Evolutionary conservation across 164 flowering plant species (phyloP).

Genomic region (Sextonia rubra): DNA sequence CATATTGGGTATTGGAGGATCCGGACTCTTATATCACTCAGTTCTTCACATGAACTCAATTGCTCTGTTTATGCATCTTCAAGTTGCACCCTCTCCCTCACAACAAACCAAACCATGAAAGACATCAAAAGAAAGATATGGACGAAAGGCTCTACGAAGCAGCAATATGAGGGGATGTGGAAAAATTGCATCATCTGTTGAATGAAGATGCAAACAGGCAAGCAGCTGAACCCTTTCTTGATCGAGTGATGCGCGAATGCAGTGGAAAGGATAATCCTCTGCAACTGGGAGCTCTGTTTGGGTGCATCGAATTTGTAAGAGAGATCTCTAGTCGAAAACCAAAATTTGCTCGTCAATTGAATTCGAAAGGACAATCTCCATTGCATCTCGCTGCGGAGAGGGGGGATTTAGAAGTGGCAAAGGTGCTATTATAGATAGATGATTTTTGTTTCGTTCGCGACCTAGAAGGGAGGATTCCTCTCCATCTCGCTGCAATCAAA

Average conservation of each 20-base stretch:
- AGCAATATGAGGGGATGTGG: background rate
- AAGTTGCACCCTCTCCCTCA: no score
- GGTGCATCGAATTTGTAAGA: conserved; percentile 31
- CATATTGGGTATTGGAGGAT: no score
- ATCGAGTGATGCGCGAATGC: background rate
- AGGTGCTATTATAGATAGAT: conserved; percentile 34
- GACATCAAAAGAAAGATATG: background rate
- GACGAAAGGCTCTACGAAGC: background rate
- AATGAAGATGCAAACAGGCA: background rate
- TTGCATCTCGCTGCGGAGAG: conserved; percentile 46
- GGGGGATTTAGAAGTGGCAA: conserved; percentile 43
- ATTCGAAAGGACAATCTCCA: conserved; percentile 32
- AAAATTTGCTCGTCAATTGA: conserved; percentile 33
- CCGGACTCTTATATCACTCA: no score
- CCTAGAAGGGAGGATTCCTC: conserved; percentile 40
- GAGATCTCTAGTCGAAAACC: conserved; percentile 33
- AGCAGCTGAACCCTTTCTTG: no score
- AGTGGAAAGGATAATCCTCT: background rate
- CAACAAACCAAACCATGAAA: background rate
- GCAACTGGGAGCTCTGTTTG: background rate
- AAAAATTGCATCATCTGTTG: background rate
- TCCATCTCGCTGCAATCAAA: conserved; percentile 44
- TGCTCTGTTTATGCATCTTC: no score
- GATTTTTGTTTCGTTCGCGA: conserved; percentile 39
- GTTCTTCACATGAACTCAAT: no score